phyloP scores from a whole-genome alignment of 2,329 filamentous ascomycete genomes.

The Drechslera avenae region DNA sequence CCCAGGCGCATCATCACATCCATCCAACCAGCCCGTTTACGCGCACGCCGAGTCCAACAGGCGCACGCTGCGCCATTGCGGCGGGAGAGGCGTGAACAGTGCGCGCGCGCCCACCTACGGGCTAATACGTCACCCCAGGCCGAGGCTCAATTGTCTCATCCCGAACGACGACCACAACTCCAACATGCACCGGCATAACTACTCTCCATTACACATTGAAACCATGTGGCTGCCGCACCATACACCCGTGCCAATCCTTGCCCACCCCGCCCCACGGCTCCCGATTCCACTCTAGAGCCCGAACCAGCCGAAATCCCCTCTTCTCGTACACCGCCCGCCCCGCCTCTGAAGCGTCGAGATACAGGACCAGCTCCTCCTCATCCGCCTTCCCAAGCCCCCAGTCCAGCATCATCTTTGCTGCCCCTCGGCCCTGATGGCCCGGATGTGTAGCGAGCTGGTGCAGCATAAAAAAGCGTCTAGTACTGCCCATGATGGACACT shows the following conservation, averaged over 20 bases:
- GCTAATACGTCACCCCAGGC: not conserved
- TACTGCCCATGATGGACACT: slow-evolving; percentile 33
- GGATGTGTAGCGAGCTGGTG: slow-evolving; percentile 45
- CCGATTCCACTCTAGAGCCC: slow-evolving; percentile 31
- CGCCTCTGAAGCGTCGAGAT: slow-evolving; percentile 48
- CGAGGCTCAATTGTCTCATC: too few relatives aligned
- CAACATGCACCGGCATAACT: not conserved
- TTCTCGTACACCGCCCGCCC: slow-evolving; percentile 49
- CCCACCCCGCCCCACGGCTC: slow-evolving; percentile 37
- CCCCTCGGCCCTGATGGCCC: slow-evolving; percentile 48
- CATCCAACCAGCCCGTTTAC: slow-evolving; percentile 3
- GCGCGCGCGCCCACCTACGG: not conserved
- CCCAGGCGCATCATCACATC: slow-evolving; percentile 8
- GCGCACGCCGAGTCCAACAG: slow-evolving; percentile 8
- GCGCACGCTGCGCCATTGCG: slow-evolving; percentile 6
- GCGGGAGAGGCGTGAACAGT: slow-evolving; percentile 6
- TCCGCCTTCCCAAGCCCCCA: slow-evolving; percentile 51
- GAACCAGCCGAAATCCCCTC: slow-evolving; percentile 32
- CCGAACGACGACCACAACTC: not conserved
- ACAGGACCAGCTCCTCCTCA: slow-evolving; percentile 43
- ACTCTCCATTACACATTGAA: not conserved
- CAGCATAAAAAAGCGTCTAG: slow-evolving; percentile 35
- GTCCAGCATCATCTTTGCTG: slow-evolving; percentile 46
- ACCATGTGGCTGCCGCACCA: slow-evolving; percentile 18
- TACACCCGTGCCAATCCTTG: slow-evolving; percentile 39